Percentiles rank a stretch among this genome's conserved stretches.
Evolutionary conservation across 495 filamentous ascomycete species (phyloP).

Genomic region (Xylaria grammica): DNA sequence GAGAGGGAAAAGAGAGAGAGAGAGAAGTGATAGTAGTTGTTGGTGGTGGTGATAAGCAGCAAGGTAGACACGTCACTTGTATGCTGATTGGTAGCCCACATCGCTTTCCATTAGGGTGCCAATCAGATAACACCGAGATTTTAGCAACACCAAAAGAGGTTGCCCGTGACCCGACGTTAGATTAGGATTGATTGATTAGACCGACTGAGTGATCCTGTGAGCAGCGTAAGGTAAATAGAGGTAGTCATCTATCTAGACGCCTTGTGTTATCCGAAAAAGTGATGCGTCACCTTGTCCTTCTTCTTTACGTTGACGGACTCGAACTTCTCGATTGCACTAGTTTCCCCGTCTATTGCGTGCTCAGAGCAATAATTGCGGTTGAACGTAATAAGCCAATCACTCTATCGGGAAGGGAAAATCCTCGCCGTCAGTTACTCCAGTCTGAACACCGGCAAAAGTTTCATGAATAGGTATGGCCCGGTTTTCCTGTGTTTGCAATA

Average conservation of each 20-base stretch:
- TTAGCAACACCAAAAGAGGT: background rate
- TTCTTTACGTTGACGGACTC: background rate
- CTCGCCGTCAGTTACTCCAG: background rate
- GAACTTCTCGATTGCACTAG: slow-evolving; percentile 1
- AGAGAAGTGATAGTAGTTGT: background rate
- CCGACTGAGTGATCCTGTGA: background rate
- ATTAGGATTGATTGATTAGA: background rate
- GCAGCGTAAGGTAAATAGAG: too few relatives aligned
- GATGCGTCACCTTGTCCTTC: slow-evolving; percentile 11
- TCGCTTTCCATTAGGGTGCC: background rate
- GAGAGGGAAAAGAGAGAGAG: too few relatives aligned
- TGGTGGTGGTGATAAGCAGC: slow-evolving; percentile 1
- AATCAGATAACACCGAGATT: background rate
- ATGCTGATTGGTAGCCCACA: slow-evolving; percentile 7
- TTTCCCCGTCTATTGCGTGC: slow-evolving; percentile 18
- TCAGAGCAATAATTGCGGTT: background rate
- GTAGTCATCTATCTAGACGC: too few relatives aligned
- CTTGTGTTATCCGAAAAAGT: too few relatives aligned
- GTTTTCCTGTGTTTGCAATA: background rate
- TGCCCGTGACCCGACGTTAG: slow-evolving; percentile 2
- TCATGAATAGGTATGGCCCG: background rate
- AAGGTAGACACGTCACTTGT: background rate
- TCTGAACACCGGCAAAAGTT: background rate
- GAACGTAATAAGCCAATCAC: too few relatives aligned
- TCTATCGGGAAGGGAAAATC: too few relatives aligned